These are phyloP conservation scores for Spongiforma sp. DNA, from an alignment of 1,284 basidiomycete species.

Conservation along the genomic window DNA sequence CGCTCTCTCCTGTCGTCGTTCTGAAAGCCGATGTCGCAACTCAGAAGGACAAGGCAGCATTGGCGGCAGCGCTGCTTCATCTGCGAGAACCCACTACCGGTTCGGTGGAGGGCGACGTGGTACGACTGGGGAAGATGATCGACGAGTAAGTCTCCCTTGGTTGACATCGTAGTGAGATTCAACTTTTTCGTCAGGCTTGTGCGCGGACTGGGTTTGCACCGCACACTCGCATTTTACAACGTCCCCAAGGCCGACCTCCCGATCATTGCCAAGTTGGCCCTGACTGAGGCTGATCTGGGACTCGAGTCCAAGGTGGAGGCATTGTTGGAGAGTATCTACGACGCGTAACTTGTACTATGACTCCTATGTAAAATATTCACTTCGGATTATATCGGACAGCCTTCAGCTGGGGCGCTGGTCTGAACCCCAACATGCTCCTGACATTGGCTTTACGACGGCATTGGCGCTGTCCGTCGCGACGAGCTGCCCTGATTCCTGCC, in stretches of 20 bases:
- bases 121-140: slow-evolving; percentile 57
- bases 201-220: slow-evolving; percentile 58
- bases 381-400: too few relatives aligned
- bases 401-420: too few relatives aligned
- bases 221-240: slow-evolving; percentile 60
- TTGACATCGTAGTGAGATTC: background rate
- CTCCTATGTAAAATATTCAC: too few relatives aligned
- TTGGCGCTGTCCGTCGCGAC: slow-evolving; percentile 18
- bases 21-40: slow-evolving; percentile 62
- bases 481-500: slow-evolving; percentile 4
- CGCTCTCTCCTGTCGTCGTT: slow-evolving; percentile 66
- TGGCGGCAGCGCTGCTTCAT: slow-evolving; percentile 61
- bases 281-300: slow-evolving; percentile 47
- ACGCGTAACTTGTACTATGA: too few relatives aligned
- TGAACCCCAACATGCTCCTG: too few relatives aligned
- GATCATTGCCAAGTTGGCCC: slow-evolving; percentile 54
- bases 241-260: slow-evolving; percentile 60
- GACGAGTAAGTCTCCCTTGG: slow-evolving; percentile 46
- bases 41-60: slow-evolving; percentile 60
- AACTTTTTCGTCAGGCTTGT: slow-evolving; percentile 51
- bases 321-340: slow-evolving; percentile 55
- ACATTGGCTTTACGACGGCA: slow-evolving; percentile 16
- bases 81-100: slow-evolving; percentile 63
- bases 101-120: slow-evolving; percentile 61
- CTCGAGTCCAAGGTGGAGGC: slow-evolving; percentile 45